Base-by-base conservation (phyloP, 2,329 filamentous ascomycete species). In the Scolecobasidium constrictum region DNA sequence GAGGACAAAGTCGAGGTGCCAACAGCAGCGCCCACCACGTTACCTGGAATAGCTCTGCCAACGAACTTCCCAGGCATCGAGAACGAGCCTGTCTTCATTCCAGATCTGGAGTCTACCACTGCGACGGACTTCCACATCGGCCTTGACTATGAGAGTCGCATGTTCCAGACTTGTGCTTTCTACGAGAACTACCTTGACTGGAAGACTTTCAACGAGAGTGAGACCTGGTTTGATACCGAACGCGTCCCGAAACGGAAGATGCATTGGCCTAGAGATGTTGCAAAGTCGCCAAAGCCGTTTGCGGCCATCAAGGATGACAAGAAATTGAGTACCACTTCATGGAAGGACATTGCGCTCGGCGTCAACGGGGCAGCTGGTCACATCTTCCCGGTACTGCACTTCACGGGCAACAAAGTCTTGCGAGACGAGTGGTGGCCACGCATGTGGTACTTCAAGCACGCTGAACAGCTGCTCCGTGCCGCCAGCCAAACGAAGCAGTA, bases 161-260 rank as follows among this genome's bases (percentile, higher is more conserved):
- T 67, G 23, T 66, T 66, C 48, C 64, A 66, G 46, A 61, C 62
- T 31, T 58, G 56, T 47, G 57, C 58, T 7, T 60, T 55, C 15
- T 62, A 64, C 48, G 53, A 59, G 33, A 48, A 51, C 4, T 65
- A 53, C 44, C 50, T 63, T 20, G 54, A 55, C 40, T 60, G 57
- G 50, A 45, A 61, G 23, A 49, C 54, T 31, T 65, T 60, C 45
- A 55, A 55, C 34, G 48, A 49, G 16, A 48, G 11, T 5, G 5
- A 5, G 9, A 11, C 11, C 5, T 16, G 9, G 5, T 16, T 9
- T 16, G 37, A 17, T 12, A 12, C 12, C 19, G 12, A 9, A 9
- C 5, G 11, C 37, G 37, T 22, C 13, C 9, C 5, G 9, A 19
- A 22, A 39, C 9, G 12, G 15, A 11, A 5, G 11, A 16, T 39